A percentile compares a stretch with the other conserved stretches of the same genome.
These are phyloP conservation scores for Penicillium sp. DNA, from an alignment of 2,329 filamentous ascomycete genomes.

Conservation along the genomic window DNA sequence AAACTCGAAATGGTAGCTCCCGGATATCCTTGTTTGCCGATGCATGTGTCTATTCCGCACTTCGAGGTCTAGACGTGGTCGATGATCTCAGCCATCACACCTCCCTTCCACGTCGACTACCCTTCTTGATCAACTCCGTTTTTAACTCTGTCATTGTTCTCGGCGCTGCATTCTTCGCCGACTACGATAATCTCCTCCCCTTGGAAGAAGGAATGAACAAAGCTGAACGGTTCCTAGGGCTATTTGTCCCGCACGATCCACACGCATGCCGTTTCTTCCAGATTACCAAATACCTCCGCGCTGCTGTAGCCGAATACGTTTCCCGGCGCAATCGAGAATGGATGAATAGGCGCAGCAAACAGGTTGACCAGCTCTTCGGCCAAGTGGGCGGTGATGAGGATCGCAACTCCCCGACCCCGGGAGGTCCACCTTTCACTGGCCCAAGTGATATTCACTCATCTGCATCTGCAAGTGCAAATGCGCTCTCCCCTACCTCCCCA, in stretches of 20 bases:
- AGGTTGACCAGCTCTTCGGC: slow-evolving; percentile 39
- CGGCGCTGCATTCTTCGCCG: slow-evolving; percentile 40
- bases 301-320: slow-evolving; percentile 32
- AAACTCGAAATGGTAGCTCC: slow-evolving; percentile 22
- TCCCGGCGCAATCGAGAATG: slow-evolving; percentile 32
- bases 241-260: slow-evolving; percentile 31
- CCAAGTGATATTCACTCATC: slow-evolving; percentile 3
- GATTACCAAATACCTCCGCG: slow-evolving; percentile 36
- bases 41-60: slow-evolving; percentile 40
- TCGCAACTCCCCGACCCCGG: slow-evolving; percentile 4
- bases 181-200: slow-evolving; percentile 36
- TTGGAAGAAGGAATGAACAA: slow-evolving; percentile 29
- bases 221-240: slow-evolving; percentile 27
- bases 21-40: slow-evolving; percentile 31
- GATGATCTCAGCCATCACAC: slow-evolving; percentile 29
- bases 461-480: slow-evolving; percentile 7
- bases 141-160: slow-evolving; percentile 42
- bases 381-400: slow-evolving; percentile 22
- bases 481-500: slow-evolving; percentile 20
- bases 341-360: slow-evolving; percentile 33
- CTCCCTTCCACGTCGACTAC: slow-evolving; percentile 36
- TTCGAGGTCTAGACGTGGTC: slow-evolving; percentile 35
- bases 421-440: slow-evolving; percentile 1
- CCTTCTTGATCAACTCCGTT: slow-evolving; percentile 41
- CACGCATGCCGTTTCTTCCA: slow-evolving; percentile 31